Evolutionary conservation across 768 basidiomycete species (phyloP).

Genomic region (Amanita muscaria): DNA sequence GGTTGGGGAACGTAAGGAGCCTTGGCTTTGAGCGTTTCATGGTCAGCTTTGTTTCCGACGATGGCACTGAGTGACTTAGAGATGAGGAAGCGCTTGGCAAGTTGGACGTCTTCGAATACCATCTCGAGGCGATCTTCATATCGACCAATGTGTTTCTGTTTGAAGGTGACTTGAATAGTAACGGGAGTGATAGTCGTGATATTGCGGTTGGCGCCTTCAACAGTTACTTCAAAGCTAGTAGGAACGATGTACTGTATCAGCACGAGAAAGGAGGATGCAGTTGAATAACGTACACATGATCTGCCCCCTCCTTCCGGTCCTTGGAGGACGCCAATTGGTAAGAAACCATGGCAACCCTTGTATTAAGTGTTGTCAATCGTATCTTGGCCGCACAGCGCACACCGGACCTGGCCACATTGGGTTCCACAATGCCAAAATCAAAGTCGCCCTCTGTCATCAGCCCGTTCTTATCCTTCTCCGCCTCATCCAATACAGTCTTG

Average conservation of each 20-base stretch:
- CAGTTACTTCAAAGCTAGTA: slow-evolving; percentile 4
- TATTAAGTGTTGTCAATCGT: slow-evolving; percentile 18
- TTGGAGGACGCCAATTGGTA: slow-evolving; percentile 1
- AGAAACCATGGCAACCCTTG: slow-evolving; percentile 8
- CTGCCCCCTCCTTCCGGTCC: not conserved
- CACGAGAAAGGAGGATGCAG: too few species aligned
- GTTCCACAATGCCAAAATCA: slow-evolving; percentile 45
- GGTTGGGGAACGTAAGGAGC: slow-evolving; percentile 35
- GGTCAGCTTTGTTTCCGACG: slow-evolving; percentile 38
- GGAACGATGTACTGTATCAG: not conserved
- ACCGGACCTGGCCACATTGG: slow-evolving; percentile 15
- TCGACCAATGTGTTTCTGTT: slow-evolving; percentile 32
- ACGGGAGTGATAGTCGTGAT: slow-evolving; percentile 6
- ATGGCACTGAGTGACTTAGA: slow-evolving; percentile 33
- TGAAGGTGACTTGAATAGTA: slow-evolving; percentile 25
- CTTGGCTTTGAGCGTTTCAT: slow-evolving; percentile 35
- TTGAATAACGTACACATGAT: not conserved
- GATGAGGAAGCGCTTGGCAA: slow-evolving; percentile 40
- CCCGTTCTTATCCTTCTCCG: slow-evolving; percentile 48
- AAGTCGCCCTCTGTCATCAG: slow-evolving; percentile 33
- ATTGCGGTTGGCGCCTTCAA: slow-evolving; percentile 6
- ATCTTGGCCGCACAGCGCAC: slow-evolving; percentile 16
- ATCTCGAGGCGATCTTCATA: slow-evolving; percentile 49
- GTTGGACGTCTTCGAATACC: slow-evolving; percentile 36
- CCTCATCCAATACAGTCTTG: slow-evolving; percentile 37